These are phyloP conservation scores for Diaporthe sp. DNA, from an alignment of 2,329 filamentous ascomycete species.

Conservation along the genomic window DNA sequence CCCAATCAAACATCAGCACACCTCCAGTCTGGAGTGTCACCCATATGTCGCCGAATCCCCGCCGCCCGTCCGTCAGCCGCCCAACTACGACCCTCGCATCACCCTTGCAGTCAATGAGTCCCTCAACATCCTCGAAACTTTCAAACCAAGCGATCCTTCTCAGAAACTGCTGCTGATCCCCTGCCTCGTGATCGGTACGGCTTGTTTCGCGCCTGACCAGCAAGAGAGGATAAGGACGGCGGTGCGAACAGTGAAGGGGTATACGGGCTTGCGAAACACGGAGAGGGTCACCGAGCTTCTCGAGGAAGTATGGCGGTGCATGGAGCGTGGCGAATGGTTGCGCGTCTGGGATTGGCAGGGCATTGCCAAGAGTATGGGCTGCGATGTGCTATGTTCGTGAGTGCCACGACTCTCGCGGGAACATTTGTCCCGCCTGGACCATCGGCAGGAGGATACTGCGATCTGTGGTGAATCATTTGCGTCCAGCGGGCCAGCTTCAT, in stretches of 20 bases:
- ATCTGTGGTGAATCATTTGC: too few species aligned
- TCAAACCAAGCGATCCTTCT: slow-evolving; percentile 69
- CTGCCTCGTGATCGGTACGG: slow-evolving; percentile 72
- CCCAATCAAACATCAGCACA: slow-evolving; percentile 37
- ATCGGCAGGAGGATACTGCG: not conserved
- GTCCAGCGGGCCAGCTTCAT: not conserved
- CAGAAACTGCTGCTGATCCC: slow-evolving; percentile 73
- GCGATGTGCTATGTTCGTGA: slow-evolving; percentile 68
- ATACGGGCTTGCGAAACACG: slow-evolving; percentile 72
- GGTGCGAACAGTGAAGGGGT: slow-evolving; percentile 65
- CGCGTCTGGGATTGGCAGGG: slow-evolving; percentile 76
- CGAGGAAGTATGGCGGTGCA: slow-evolving; percentile 71
- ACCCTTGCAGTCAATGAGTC: slow-evolving; percentile 70
- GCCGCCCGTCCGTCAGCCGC: slow-evolving; percentile 61
- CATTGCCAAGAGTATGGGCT: slow-evolving; percentile 64
- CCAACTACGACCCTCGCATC: slow-evolving; percentile 65
- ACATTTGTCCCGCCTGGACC: too few species aligned
- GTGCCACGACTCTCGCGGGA: too few species aligned
- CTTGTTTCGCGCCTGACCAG: slow-evolving; percentile 66
- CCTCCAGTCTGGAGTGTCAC: slow-evolving; percentile 43
- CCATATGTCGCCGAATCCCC: slow-evolving; percentile 54
- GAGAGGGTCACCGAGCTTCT: slow-evolving; percentile 67
- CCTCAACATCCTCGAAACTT: slow-evolving; percentile 66
- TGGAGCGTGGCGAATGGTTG: slow-evolving; percentile 70
- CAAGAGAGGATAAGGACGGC: slow-evolving; percentile 66